These are phyloP conservation scores for Lentinus tigrinus DNA, from an alignment of 768 basidiomycete genomes.

Conservation along the genomic window DNA sequence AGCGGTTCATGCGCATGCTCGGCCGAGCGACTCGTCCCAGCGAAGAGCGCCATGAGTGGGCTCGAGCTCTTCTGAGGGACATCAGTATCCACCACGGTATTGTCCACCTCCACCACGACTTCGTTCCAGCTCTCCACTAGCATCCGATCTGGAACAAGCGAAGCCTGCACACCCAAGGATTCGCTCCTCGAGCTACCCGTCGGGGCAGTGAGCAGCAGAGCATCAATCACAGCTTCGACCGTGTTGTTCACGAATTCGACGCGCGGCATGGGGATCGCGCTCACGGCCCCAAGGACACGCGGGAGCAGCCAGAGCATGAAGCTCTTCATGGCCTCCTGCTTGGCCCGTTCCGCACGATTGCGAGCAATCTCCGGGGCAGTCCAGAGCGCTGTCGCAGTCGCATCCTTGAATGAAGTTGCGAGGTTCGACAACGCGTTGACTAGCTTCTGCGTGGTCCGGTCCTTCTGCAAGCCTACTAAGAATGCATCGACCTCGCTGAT, in stretches of 20 bases:
- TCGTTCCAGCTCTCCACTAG: constrained; percentile 24
- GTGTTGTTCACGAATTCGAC: constrained; percentile 22
- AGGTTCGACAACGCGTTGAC: constrained; percentile 15
- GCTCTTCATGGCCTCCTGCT: constrained; percentile 8
- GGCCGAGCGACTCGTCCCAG: background rate
- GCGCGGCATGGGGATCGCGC: constrained; percentile 28
- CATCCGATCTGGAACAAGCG: constrained; percentile 26
- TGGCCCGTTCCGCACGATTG: constrained; percentile 1
- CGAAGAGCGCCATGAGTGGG: background rate
- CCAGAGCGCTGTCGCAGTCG: background rate
- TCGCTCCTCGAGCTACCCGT: background rate
- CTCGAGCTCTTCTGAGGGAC: background rate
- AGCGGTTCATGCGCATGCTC: background rate
- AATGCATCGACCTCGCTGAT: constrained; percentile 18
- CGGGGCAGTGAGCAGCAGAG: constrained; percentile 19
- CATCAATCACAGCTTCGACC: constrained; percentile 26
- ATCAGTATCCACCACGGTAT: background rate
- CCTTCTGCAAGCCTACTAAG: constrained; percentile 12
- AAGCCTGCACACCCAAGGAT: constrained; percentile 8
- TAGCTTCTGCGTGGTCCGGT: constrained; percentile 19
- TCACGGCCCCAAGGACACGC: constrained; percentile 20
- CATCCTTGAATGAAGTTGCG: constrained; percentile 1
- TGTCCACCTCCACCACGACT: constrained; percentile 19
- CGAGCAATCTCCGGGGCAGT: constrained; percentile 5
- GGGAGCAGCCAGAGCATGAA: constrained; percentile 24